Evolutionary conservation across 768 basidiomycete genomes (phyloP), one percentile per base, ranked within the genome.

Genomic region (Inosperma sp.): DNA sequence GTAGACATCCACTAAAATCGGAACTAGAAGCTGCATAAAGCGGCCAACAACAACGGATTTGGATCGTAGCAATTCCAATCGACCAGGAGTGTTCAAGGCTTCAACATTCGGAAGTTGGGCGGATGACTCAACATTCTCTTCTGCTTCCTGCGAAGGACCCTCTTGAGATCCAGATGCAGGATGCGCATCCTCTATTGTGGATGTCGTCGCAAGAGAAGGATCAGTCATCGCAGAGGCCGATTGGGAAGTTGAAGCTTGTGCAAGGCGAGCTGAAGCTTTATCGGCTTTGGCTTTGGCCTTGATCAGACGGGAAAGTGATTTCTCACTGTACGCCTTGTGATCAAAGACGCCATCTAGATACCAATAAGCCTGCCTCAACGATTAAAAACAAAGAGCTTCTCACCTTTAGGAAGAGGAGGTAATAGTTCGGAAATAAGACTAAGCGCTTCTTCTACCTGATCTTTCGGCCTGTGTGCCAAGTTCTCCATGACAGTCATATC

Each of bases 401-500:
- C 59, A 89, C 93, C 93, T 81, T 89, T 93, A 0, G 93, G 90
- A 31, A 94, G 68, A 7, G 96, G 92, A 1, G 96, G 96, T 68
- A 99, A 80, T 12, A 99, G 71, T 65, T 99, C 96, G 19, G 88
- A 88, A 27, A 95, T 74, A 31, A 98, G 77, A 55, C 86, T 86
- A 30, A 99, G 72, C 0, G 90, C 84, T 68, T 99, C 96, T 68
- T 97, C 94, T 5, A 98, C 82, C 65, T 97, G 94, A 53, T 99
- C 96, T 69, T 98, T 98, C 4, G 96, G 89, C 23, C 93, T 79
- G 66, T 97, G 93, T 1, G 93, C 93, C 37, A 99, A 72, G 65
- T 95, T 98, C 70, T 98, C 91, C 84, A 97, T 91, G 22, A 99
- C 92, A 6, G 92, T 87, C 91, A 98, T 93, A 64, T 97, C 94